Conservation (phyloP, 2,329 filamentous ascomycete species). For the Beauveria asiatica region DNA sequence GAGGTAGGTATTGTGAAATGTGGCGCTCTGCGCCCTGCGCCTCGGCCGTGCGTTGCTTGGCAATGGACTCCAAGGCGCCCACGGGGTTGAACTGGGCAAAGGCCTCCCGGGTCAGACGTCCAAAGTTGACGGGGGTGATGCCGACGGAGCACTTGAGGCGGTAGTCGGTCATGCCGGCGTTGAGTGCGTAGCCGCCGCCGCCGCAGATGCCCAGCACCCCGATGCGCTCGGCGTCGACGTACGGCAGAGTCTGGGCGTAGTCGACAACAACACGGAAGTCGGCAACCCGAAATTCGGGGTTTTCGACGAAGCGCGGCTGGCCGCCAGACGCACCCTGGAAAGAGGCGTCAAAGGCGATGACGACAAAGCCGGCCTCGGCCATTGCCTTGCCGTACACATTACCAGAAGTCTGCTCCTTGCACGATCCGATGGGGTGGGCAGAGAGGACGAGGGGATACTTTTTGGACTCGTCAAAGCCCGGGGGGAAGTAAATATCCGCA, state of each 20-base stretch:
- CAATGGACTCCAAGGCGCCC: constrained; percentile 3
- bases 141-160: constrained; percentile 28
- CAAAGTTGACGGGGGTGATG: constrained; percentile 21
- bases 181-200: constrained; percentile 26
- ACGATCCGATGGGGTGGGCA: constrained; percentile 20
- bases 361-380: constrained; percentile 21
- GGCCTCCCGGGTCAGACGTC: constrained; percentile 17
- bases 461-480: not conserved
- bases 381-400: constrained; percentile 23
- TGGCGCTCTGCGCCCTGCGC: not conserved
- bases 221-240: constrained; percentile 25
- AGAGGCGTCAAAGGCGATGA: constrained; percentile 23
- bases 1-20: not conserved
- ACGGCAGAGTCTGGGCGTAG: constrained; percentile 20
- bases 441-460: constrained; percentile 17
- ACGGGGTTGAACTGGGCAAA: constrained; percentile 4
- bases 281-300: constrained; percentile 26
- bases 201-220: constrained; percentile 30
- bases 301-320: constrained; percentile 25
- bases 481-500: not conserved
- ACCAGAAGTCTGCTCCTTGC: constrained; percentile 29
- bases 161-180: constrained; percentile 26
- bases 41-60: constrained; percentile 6
- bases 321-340: constrained; percentile 28
- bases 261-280: constrained; percentile 25